phyloP scores from a whole-genome alignment of 1,284 basidiomycete genomes.

The Tilletia indica region DNA sequence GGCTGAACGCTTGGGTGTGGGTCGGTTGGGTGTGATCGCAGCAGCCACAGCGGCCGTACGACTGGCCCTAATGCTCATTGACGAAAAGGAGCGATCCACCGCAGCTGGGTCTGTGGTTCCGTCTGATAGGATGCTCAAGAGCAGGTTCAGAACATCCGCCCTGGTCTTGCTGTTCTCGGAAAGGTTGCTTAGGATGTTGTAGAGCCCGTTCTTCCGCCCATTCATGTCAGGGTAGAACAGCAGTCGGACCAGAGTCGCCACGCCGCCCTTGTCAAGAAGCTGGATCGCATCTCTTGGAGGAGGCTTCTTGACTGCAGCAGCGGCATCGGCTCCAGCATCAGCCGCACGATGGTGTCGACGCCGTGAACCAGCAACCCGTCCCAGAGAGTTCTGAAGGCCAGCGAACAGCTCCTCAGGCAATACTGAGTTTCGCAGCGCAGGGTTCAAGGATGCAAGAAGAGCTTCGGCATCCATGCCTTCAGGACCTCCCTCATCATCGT shows the following conservation, averaged over 20 bases:
- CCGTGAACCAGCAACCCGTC: background rate
- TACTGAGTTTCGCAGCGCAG: background rate
- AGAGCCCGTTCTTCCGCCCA: slow-evolving; percentile 73
- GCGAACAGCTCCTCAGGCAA: slow-evolving; percentile 3
- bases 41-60: slow-evolving; percentile 3
- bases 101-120: slow-evolving; percentile 86
- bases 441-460: slow-evolving; percentile 4
- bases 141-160: slow-evolving; percentile 84
- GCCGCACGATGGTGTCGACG: slow-evolving; percentile 14
- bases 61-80: slow-evolving; percentile 62
- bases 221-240: slow-evolving; percentile 94
- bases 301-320: slow-evolving; percentile 34
- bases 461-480: background rate
- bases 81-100: slow-evolving; percentile 89
- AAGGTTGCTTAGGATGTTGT: slow-evolving; percentile 87
- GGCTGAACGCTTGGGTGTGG: slow-evolving; percentile 20
- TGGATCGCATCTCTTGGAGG: slow-evolving; percentile 77
- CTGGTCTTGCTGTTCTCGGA: slow-evolving; percentile 93
- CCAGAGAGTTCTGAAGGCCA: background rate
- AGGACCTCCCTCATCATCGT: background rate
- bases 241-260: slow-evolving; percentile 84
- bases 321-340: background rate
- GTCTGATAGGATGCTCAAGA: slow-evolving; percentile 88
- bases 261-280: slow-evolving; percentile 83
- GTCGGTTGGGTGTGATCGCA: slow-evolving; percentile 39